Base-by-base conservation (phyloP, 2,329 filamentous ascomycete species). In the Hymenoscyphus salicellus region DNA sequence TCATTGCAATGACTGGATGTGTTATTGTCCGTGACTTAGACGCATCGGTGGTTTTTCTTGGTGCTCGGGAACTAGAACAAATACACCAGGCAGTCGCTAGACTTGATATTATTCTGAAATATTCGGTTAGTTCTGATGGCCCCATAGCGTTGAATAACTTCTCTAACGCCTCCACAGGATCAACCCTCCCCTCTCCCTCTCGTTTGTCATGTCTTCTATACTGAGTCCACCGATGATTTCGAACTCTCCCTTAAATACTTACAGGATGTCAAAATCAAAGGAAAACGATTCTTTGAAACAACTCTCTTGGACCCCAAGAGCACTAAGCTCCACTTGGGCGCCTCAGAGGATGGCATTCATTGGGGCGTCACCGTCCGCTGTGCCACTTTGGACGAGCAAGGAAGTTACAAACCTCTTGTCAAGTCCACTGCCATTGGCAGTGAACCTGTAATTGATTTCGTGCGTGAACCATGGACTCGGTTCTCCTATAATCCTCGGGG, bases 151-250 rank as follows among this genome's bases (percentile, higher is more conserved):
- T 17, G 36, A 26, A 49, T 10, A 14, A 5, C 17, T 16, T 33
- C 17, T 55, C 36, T 38, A 6, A 33, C 28, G 28, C 23, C 4
- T 41, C 16, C 36, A 23, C 10, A 52, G 46, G 8, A 61, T 33
- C 26, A 55, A 33, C 14, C 6, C 11, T 23, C 33, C 14, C 7
- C n/a, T 30, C 55, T 43, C n/a, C 7, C n/a, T 30, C 55, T 43
- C n/a, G 33, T 64, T 8, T 20, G 57, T 6, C 72, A 75, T 59
- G 28, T 67, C 3, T 72, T 74, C 33, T 74, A 73, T 57, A 68
- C 60, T 2, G 74, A 75, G 57, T 66, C 62, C 1, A 23, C 61
- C 5, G 66, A 63, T 6, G 66, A 72, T 10, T 65, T 67, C 41
- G 56, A 67, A 16, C 57, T 71, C 30, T 58, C 66, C 10, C 52